Conservation (phyloP, 257 asterid genomes). For the Solanum lignicaule region DNA sequence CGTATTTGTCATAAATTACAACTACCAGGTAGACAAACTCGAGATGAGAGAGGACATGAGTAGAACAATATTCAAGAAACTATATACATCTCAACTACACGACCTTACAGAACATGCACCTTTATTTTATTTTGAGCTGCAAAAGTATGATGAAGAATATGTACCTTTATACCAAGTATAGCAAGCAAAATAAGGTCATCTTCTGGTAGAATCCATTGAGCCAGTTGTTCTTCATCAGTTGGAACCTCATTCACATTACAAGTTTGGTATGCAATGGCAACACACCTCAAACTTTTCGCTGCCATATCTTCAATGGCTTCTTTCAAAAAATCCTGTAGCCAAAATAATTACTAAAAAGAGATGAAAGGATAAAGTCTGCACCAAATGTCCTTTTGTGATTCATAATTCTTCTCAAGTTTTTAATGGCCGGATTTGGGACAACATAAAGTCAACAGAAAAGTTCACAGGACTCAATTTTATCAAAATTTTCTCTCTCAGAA, state of each 20-base stretch:
- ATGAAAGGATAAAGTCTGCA: background rate
- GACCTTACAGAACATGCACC: slow-evolving; percentile 22
- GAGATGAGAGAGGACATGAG: background rate
- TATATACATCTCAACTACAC: background rate
- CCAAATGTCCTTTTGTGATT: background rate
- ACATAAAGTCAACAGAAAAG: background rate
- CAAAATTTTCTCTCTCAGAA: background rate
- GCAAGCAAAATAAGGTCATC: slow-evolving; percentile 67
- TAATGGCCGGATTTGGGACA: background rate
- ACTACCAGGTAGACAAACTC: background rate
- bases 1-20: background rate
- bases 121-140: slow-evolving; percentile 23
- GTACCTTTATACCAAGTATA: slow-evolving; percentile 90
- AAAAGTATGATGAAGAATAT: background rate
- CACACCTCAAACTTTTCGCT: slow-evolving; percentile 83
- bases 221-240: slow-evolving; percentile 54
- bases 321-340: slow-evolving; percentile 50
- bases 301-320: slow-evolving; percentile 81
- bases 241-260: slow-evolving; percentile 55
- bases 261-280: slow-evolving; percentile 74
- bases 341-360: background rate
- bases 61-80: background rate
- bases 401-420: background rate
- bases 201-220: slow-evolving; percentile 75
- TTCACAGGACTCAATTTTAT: background rate